Evolutionary conservation across 2,329 filamentous ascomycete species (phyloP), one percentile per base, ranked within the genome.

Genomic region (Aureobasidium leucospermi): DNA sequence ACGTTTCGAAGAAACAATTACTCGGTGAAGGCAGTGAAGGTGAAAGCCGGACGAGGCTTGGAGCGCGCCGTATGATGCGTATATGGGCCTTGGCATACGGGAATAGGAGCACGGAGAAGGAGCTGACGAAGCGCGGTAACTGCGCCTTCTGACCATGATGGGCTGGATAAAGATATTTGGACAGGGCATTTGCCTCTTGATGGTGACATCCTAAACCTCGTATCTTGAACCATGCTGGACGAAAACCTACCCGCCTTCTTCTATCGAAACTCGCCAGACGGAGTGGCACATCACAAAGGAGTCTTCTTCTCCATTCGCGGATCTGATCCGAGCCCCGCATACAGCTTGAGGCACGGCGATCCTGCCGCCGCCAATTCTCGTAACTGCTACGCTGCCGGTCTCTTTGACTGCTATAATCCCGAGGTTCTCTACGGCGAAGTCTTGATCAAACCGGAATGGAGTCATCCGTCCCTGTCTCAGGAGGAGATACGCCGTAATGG

Each of bases 391-490:
- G 92, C 89, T 42, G 83, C 88, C 61, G 93, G 89, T 41, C 80
- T 97, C 2, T 88, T 89, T 73, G 93, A 97, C 70, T 86, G 90
- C 28, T 86, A 86, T 74, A 86, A 87, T 65, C 82, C 87, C 1
- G 89, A 90, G 32, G 84, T 97, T 60, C 79, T 97, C 60, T 97
- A 88, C 68, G 94, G 85, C 63, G 93, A 97, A 71, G 88, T 96
- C 23, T 78, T 93, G 16, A 84, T 96, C 59, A 82, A 85, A 66
- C 93, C 93, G 6, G 87, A 90, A 72, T 96, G 92, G 88, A 85
- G 87, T 28, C 89, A 93, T 61, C 89, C 91, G 0, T 85, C 85
- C 0, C 80, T 96, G 6, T 93, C 90, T 1, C 84, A 88, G 49
- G 90, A 94, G 58, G 88, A 95, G 69, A 82, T 92, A 60, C 85